Evolutionary conservation across 805 yeast species (phyloP), one percentile per base, ranked within the genome.

Genomic region (Brettanomyces bruxellensis): DNA sequence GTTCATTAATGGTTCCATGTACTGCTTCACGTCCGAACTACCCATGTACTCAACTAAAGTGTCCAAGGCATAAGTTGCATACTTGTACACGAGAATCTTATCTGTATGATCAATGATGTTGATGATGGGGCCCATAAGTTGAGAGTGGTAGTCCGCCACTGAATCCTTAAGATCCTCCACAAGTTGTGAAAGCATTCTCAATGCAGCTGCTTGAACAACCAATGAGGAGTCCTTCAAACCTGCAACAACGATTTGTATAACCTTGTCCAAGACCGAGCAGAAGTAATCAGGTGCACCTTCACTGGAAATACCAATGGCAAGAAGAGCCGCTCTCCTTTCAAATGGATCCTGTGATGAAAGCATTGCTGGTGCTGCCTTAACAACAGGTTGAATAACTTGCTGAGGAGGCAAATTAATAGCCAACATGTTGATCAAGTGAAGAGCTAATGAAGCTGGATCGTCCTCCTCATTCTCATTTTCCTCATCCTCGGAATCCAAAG

Each of bases 281-380:
- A 86, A 76, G 65, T 75, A 91, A 61, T 93, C 99, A 51, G 98
- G 98, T 38, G 98, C 91, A 62, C 98, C 99, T 52, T 85, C 78
- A 41, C 86, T 86, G 45, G 91, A 80, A 47, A 80, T 86, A 56
- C 95, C 88, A 51, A 93, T 70, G 34, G 95, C 78, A 56, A 87
- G 71, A 45, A 89, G 72, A 46, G 85, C 93, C 49, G 95, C 96
- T 69, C 96, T 81, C 71, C 95, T 81, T 69, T 85, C 88, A 53
- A 77, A 82, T 51, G 75, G 73, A 62, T 86, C 79, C n/a, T 77
- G 53, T 14, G 90, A 76, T 43, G 78, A 67, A 50, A 82, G 64
- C 72, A 81, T 66, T 40, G 74, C 61, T 40, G 78, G 74, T 51
- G 86, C 64, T 53, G 75, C 76, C 53, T 80, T 86, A 50, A 88